These are phyloP conservation scores for Aureobasidium namibiae DNA, from an alignment of 2,329 filamentous ascomycete genomes.

Conservation along the genomic window DNA sequence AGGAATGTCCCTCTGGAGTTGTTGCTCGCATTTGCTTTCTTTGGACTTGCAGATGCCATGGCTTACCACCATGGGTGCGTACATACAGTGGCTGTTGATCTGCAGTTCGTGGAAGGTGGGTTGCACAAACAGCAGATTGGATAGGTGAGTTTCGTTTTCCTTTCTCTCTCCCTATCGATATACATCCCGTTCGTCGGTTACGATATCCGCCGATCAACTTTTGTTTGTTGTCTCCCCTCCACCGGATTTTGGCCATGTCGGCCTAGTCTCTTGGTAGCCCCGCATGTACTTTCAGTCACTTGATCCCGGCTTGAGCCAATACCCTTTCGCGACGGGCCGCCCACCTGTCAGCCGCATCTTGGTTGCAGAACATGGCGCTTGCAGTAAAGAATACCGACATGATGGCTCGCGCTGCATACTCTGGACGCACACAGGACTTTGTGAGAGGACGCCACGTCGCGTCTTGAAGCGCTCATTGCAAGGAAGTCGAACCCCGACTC, in stretches of 20 bases:
- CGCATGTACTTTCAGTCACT: constrained; percentile 55
- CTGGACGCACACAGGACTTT: not conserved
- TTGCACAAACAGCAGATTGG: constrained; percentile 66
- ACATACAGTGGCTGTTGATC: constrained; percentile 66
- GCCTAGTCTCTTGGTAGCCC: constrained; percentile 21
- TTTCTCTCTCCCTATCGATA: constrained; percentile 3
- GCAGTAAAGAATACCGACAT: constrained; percentile 1
- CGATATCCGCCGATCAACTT: not conserved
- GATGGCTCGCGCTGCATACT: not conserved
- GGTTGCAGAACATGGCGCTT: constrained; percentile 8
- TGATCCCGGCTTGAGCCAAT: constrained; percentile 41
- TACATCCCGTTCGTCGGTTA: not conserved
- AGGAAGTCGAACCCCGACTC: not conserved
- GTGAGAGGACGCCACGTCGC: constrained; percentile 6
- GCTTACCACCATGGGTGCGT: constrained; percentile 66
- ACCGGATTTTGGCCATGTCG: constrained; percentile 1
- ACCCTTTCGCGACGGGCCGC: constrained; percentile 17
- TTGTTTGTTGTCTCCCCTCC: not conserved
- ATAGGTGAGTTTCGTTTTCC: constrained; percentile 64
- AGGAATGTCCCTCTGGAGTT: constrained; percentile 69
- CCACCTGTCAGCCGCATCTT: constrained; percentile 15
- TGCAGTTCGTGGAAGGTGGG: constrained; percentile 68
- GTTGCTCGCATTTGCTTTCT: constrained; percentile 63
- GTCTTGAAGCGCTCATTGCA: not conserved
- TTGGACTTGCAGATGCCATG: constrained; percentile 81